Conservation (phyloP, 148 eudicot species). For the Camellia lanceoleosa region DNA sequence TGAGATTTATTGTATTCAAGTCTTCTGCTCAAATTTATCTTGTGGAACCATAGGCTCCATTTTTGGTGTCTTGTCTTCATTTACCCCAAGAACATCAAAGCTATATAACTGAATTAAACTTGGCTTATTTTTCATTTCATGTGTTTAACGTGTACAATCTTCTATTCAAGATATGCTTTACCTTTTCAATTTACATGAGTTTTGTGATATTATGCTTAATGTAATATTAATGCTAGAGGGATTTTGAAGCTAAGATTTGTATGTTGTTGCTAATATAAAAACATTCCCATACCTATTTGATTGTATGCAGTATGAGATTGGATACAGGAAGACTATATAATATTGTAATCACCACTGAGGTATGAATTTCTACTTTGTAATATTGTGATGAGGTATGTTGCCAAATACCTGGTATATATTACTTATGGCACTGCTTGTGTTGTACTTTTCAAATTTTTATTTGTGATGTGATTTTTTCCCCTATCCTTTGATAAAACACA, state of each 20-base stretch:
- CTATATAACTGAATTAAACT: not conserved
- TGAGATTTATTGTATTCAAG: not conserved
- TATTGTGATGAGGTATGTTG: not conserved
- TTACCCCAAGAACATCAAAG: not conserved
- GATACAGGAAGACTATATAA: not conserved
- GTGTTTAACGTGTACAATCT: not conserved
- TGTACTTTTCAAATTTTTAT: not conserved
- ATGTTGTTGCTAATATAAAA: too few relatives aligned
- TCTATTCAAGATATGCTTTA: not conserved
- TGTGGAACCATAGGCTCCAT: not conserved
- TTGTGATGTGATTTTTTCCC: too few relatives aligned
- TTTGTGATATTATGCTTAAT: not conserved
- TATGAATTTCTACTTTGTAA: not conserved
- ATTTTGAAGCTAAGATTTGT: slow-evolving; percentile 2
- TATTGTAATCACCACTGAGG: slow-evolving; percentile 12
- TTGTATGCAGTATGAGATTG: not conserved
- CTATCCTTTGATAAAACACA: too few relatives aligned
- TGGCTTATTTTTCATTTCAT: not conserved
- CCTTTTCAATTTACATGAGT: not conserved
- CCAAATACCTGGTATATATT: not conserved
- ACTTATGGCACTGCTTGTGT: not conserved
- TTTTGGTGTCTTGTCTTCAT: not conserved
- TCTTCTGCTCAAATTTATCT: not conserved
- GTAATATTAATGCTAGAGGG: not conserved
- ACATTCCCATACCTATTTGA: not conserved